phyloP scores from a whole-genome alignment of 2,329 filamentous ascomycete genomes.

The Fusarium chlamydosporum region DNA sequence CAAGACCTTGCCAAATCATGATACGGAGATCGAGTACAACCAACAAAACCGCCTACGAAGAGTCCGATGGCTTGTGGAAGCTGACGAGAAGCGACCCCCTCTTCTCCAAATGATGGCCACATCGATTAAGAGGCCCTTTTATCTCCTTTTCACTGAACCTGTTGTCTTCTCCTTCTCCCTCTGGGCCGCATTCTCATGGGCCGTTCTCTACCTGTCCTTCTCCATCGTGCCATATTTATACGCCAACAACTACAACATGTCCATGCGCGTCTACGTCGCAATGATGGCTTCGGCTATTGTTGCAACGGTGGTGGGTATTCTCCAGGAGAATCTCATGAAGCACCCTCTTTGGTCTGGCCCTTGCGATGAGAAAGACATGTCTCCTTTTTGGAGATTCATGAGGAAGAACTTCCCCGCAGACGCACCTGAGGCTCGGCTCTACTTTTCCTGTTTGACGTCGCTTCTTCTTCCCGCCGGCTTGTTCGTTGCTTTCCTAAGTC shows the following conservation, averaged over 20 bases:
- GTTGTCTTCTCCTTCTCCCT: conserved; percentile 89
- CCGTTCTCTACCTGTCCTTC: conserved; percentile 87
- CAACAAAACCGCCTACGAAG: conserved; percentile 56
- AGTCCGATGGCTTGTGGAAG: conserved; percentile 83
- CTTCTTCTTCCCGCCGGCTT: conserved; percentile 82
- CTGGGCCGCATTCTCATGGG: conserved; percentile 93
- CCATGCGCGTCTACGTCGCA: conserved; percentile 79
- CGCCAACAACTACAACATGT: conserved; percentile 72
- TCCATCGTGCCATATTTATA: conserved; percentile 86
- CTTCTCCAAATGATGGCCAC: conserved; percentile 78
- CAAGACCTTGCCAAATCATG: conserved; percentile 28
- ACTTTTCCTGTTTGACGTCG: conserved; percentile 84
- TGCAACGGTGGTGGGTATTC: conserved; percentile 77
- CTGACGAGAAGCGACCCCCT: conserved; percentile 81
- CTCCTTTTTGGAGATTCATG: conserved; percentile 62
- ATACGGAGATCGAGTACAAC: conserved; percentile 23
- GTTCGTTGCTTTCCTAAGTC: conserved; percentile 63
- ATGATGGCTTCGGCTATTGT: conserved; percentile 77
- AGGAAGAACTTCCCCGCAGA: conserved; percentile 63
- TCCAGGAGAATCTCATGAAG: conserved; percentile 76
- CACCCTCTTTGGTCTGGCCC: conserved; percentile 56
- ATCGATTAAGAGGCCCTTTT: conserved; percentile 83
- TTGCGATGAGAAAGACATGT: conserved; percentile 42
- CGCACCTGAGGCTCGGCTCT: conserved; percentile 82
- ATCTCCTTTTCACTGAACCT: conserved; percentile 80